These are phyloP conservation scores for Boletus subparvulus DNA, from an alignment of 768 basidiomycete species.

Conservation along the genomic window DNA sequence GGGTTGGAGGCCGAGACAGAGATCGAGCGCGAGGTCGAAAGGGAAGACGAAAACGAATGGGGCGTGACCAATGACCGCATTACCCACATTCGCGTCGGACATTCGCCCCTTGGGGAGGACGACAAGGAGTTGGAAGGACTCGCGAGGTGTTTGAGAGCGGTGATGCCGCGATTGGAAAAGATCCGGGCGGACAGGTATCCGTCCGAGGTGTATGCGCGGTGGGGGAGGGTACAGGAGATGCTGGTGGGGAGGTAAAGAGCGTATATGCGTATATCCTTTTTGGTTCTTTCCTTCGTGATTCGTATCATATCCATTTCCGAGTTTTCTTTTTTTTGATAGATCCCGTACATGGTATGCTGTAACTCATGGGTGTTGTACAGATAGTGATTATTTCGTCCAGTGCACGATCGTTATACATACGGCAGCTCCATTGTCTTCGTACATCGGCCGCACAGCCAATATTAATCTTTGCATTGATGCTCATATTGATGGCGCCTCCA, in stretches of 20 bases:
- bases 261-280: not conserved
- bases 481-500: slow-evolving; percentile 10
- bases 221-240: slow-evolving; percentile 13
- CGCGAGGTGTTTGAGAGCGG: slow-evolving; percentile 14
- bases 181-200: slow-evolving; percentile 15
- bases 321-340: too few relatives aligned
- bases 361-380: too few relatives aligned
- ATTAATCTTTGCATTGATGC: slow-evolving; percentile 7
- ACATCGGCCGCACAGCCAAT: slow-evolving; percentile 6
- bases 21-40: not conserved
- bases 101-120: slow-evolving; percentile 24
- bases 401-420: too few relatives aligned
- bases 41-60: slow-evolving; percentile 10
- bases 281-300: not conserved
- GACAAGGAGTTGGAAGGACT: slow-evolving; percentile 1
- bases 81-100: slow-evolving; percentile 18
- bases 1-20: not conserved
- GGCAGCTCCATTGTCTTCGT: slow-evolving; percentile 9
- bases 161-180: slow-evolving; percentile 26
- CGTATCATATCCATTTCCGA: too few relatives aligned
- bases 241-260: not conserved
- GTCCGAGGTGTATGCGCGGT: slow-evolving; percentile 12
- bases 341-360: too few relatives aligned
- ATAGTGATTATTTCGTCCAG: too few relatives aligned
- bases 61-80: slow-evolving; percentile 19